These are phyloP conservation scores for Paramecium biaurelia DNA, from an alignment of 73 alveolate genomes.

Conservation along the genomic window DNA sequence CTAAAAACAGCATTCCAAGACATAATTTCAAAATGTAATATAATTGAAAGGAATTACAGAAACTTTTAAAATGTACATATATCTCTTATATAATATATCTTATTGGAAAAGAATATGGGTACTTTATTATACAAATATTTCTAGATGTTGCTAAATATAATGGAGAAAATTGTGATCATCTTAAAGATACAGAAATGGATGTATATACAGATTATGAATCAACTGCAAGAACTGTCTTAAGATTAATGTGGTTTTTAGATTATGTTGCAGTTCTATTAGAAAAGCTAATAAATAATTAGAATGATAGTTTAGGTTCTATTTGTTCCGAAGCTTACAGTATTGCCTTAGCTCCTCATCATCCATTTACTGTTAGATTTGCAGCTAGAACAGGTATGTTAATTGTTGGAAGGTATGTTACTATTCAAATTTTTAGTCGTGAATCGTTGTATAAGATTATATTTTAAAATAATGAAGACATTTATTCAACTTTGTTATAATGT, in stretches of 20 bases:
- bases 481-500: neutral
- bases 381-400: slow-evolving; percentile 74
- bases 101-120: slow-evolving; percentile 15
- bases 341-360: slow-evolving; percentile 83
- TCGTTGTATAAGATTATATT: neutral
- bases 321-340: slow-evolving; percentile 68
- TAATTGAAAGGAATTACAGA: neutral
- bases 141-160: neutral
- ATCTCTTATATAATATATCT: neutral
- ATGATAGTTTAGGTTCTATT: slow-evolving; percentile 1
- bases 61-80: neutral
- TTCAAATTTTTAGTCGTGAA: neutral
- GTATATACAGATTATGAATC: slow-evolving; percentile 59
- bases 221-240: slow-evolving; percentile 72
- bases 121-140: neutral
- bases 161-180: slow-evolving; percentile 39
- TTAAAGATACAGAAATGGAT: neutral
- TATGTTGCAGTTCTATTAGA: neutral
- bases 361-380: slow-evolving; percentile 73
- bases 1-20: slow-evolving; percentile 24
- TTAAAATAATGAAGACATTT: neutral
- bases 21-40: neutral
- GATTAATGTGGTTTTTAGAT: slow-evolving; percentile 78
- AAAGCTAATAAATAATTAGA: neutral
- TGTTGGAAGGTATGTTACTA: slow-evolving; percentile 17